Evolutionary conservation across 306 rosid genomes (phyloP).

Genomic region (Carpinus viminea): DNA sequence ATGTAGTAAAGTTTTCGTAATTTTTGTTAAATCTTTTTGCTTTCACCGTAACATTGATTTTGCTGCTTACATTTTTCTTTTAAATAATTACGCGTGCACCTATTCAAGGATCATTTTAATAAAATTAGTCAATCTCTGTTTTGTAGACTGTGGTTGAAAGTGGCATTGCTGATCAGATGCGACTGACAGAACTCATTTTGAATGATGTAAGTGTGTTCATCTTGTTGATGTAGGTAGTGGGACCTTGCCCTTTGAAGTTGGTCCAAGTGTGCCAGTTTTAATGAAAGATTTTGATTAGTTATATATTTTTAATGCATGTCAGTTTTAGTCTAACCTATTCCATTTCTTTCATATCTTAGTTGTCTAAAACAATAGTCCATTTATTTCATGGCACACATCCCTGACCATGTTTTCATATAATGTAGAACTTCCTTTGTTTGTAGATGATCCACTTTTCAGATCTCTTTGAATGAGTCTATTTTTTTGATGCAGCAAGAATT

Average conservation of each 20-base stretch:
- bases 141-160: conserved; percentile 84
- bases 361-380: background rate
- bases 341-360: background rate
- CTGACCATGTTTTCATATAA: background rate
- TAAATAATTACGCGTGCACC: background rate
- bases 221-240: conserved; percentile 24
- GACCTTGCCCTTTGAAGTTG: conserved; percentile 17
- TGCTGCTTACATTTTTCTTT: background rate
- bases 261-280: background rate
- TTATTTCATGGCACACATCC: background rate
- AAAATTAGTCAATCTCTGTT: conserved; percentile 20
- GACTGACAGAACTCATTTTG: conserved; percentile 72
- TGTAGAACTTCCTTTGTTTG: conserved; percentile 10
- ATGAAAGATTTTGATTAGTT: background rate
- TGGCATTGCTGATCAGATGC: conserved; percentile 88
- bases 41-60: background rate
- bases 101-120: background rate
- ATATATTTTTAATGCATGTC: background rate
- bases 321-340: background rate
- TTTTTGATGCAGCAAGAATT: conserved; percentile 70
- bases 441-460: background rate
- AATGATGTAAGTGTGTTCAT: conserved; percentile 70
- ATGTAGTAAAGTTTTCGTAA: background rate
- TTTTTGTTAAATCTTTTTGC: background rate
- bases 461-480: conserved; percentile 5